Percentiles rank a stretch among this genome's conserved stretches.
Evolutionary conservation across 805 yeast genomes (phyloP).

Genomic region (Kazachstania taianensis): DNA sequence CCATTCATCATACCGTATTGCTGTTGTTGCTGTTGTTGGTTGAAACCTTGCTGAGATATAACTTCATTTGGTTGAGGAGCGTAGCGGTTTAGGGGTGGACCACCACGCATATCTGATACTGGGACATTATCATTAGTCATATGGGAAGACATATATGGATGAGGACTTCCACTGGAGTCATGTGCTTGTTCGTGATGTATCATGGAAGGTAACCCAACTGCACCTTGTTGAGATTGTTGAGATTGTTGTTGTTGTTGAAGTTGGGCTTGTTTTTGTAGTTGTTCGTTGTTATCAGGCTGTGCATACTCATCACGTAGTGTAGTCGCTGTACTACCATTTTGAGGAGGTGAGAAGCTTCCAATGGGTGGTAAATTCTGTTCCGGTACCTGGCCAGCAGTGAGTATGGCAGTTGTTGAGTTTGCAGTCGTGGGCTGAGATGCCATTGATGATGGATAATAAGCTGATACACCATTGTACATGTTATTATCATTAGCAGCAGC

Average conservation of each 20-base stretch:
- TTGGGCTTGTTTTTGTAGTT: too few species aligned
- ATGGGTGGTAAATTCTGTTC: constrained; percentile 28
- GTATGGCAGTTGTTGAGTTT: not conserved
- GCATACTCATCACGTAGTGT: constrained; percentile 6
- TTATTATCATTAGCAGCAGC: not conserved
- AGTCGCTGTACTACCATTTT: constrained; percentile 20
- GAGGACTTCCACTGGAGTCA: not conserved
- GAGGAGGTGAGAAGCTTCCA: constrained; percentile 31
- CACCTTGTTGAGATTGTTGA: constrained; percentile 15
- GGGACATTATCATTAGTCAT: constrained; percentile 26
- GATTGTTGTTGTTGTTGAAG: too few species aligned
- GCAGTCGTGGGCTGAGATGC: constrained; percentile 2
- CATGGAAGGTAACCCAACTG: constrained; percentile 22
- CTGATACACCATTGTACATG: constrained; percentile 4
- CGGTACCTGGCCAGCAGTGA: not conserved
- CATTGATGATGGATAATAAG: constrained; percentile 2
- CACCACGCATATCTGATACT: constrained; percentile 24
- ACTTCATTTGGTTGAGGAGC: not conserved
- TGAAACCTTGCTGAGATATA: constrained; percentile 3
- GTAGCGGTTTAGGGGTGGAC: constrained; percentile 8
- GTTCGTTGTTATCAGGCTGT: constrained; percentile 5
- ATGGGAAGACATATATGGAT: constrained; percentile 2
- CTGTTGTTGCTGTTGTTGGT: constrained; percentile 16
- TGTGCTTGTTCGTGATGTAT: constrained; percentile 12
- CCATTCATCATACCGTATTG: constrained; percentile 10